Evolutionary conservation across 305 asterid species (phyloP).

Genomic region (Rubia tinctorum): DNA sequence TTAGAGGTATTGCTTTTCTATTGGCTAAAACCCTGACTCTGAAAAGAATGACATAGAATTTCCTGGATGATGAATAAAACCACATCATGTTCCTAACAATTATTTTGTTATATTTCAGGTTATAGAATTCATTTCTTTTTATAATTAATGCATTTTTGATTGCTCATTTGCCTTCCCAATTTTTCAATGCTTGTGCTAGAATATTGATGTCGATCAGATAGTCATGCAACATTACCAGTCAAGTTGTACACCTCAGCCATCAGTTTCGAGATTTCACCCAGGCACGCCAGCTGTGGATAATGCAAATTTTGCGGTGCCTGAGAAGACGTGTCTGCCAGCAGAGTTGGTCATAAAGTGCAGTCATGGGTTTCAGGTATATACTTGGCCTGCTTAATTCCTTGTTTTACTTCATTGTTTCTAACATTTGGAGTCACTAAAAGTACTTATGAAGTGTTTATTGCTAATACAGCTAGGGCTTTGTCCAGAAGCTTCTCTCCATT

Average conservation of each 20-base stretch:
- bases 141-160: not conserved
- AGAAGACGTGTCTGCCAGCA: constrained; percentile 56
- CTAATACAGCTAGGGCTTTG: constrained; percentile 81
- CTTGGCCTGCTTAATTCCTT: constrained; percentile 11
- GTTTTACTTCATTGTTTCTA: constrained; percentile 16
- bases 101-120: not conserved
- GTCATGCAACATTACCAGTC: constrained; percentile 70
- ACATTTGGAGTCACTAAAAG: constrained; percentile 7
- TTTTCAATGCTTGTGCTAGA: constrained; percentile 35
- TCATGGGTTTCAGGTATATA: constrained; percentile 72
- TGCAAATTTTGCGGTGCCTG: constrained; percentile 23
- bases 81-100: not conserved
- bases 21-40: not conserved
- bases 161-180: not conserved
- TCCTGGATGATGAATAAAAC: not conserved
- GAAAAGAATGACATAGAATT: not conserved
- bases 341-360: constrained; percentile 70
- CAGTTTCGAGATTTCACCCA: constrained; percentile 62
- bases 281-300: constrained; percentile 50
- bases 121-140: not conserved
- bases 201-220: constrained; percentile 82
- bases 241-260: constrained; percentile 71
- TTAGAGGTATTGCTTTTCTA: constrained; percentile 56
- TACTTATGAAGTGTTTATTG: constrained; percentile 24
- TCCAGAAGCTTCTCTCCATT: constrained; percentile 75